Evolutionary conservation across 2,329 filamentous ascomycete genomes (phyloP).

Genomic region (Pseudogymnoascus sp.): DNA sequence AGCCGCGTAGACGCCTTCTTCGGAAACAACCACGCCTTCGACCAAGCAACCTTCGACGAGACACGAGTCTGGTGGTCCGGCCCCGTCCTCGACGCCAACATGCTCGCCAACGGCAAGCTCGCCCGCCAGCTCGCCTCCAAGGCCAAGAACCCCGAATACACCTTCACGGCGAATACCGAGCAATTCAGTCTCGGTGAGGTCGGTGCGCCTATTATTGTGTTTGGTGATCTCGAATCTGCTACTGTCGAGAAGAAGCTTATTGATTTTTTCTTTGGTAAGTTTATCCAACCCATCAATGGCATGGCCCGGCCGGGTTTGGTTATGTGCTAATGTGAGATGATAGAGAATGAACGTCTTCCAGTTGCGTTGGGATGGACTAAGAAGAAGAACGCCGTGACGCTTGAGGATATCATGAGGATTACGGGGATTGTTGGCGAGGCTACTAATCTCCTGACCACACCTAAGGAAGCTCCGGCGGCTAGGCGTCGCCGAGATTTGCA

Average conservation of each 20-base stretch:
- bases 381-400: conserved; percentile 11
- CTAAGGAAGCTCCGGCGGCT: neutral
- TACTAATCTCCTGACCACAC: conserved; percentile 13
- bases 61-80: conserved; percentile 39
- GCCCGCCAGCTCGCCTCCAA: conserved; percentile 37
- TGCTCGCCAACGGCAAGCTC: conserved; percentile 39
- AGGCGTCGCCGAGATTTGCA: neutral
- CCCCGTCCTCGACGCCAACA: conserved; percentile 32
- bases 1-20: conserved; percentile 42
- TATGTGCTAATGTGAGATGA: conserved; percentile 1
- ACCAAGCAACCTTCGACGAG: conserved; percentile 42
- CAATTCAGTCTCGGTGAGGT: conserved; percentile 44
- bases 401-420: conserved; percentile 10
- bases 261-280: conserved; percentile 40
- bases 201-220: conserved; percentile 40
- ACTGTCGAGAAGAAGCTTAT: conserved; percentile 35
- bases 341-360: conserved; percentile 38
- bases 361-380: conserved; percentile 34
- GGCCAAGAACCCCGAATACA: conserved; percentile 41
- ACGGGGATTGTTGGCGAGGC: conserved; percentile 11
- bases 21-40: conserved; percentile 45
- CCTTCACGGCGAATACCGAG: conserved; percentile 35
- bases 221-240: conserved; percentile 36
- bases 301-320: neutral
- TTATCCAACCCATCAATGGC: neutral